Base-by-base conservation (phyloP, 768 basidiomycete species). In the Kwoniella dejecticola region DNA sequence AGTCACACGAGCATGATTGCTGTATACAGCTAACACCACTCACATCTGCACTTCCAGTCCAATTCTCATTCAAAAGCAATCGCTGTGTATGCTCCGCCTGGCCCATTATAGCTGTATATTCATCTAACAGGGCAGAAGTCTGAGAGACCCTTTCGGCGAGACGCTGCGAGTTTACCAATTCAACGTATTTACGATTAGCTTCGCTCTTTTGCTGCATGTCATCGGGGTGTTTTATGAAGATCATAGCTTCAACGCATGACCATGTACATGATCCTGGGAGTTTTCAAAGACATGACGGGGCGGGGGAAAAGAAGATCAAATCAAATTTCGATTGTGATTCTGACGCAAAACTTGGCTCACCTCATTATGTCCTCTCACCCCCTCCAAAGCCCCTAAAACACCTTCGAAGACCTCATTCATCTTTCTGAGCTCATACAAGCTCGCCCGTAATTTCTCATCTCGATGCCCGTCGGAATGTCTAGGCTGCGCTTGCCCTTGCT, bases 81-180 rank as follows among this genome's bases (percentile, higher is more conserved):
- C 69, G 50, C 65, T 79, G 75, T 0, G 78, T 79, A 62, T 80
- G 79, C 60, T 81, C 79, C 21, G 80, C 68, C 50, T 81, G 81
- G 27, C 74, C 71, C 42, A 79, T 58, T 15, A 81, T 63, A 0
- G 75, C 64, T 4, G 75, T 70, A 62, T 81, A 81, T 49, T 75
- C 64, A 55, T 81, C 80, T 11, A 81, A 57, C 19, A 81, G 63
- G 0, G 63, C 62, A 13, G 77, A 76, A 1, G 80, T 79, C 41
- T 78, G 69, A 17, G 55, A 53, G 1, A 77, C 74, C 19, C 64
- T 65, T 64, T 36, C 31, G 1, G 67, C 78, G 36, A 68, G 61
- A 66, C 66, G 57, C 74, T 73, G 59, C 27, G 13, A 23, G 8
- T 2, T 42, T 30, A 27, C 7, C 30, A 31, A 1, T 23, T n/a